Base-by-base conservation (phyloP, 2,329 filamentous ascomycete species). In the Juglanconis juglandina region DNA sequence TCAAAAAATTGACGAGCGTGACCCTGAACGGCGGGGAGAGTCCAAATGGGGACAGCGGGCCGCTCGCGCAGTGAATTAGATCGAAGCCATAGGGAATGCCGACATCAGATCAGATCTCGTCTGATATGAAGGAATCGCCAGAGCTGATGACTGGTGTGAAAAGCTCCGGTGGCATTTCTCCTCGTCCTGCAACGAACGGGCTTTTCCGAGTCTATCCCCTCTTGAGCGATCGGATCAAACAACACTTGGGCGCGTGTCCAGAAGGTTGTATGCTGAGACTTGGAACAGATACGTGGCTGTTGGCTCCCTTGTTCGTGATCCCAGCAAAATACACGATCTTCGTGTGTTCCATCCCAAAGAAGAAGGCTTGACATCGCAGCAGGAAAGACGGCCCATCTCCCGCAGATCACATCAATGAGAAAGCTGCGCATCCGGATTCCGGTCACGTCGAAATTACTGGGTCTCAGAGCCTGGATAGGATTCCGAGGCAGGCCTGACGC, bases 401-500 rank as follows among this genome's bases (percentile, higher is more conserved):
- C 55, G 55, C 47, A 32, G 14, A 47, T 47, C 53, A 47, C 30
- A n/a, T 46, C 32, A 11, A 33, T 17, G 47, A 41, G 17, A 24
- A 30, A 35, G 9, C 13, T 44, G 52, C 42, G 47, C 47, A 32
- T n/a, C 41, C 48, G 44, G 52, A 47, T 50, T 51, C 11, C 17
- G 56, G 56, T 55, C 47, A 34, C 30, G 39, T 59, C 39, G 33
- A 55, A 17, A 42, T 56, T 50, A 35, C 34, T 52, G 32, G 34
- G 34, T 33, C 30, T 42, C 39, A 33, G 17, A 47, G 33, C 13
- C 24, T 48, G 60, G 60, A 56, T 59, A 47, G 52, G 51, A 59
- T 59, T 62, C 37, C 49, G 51, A 47, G 56, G 47, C 35, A 46
- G 46, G 47, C 53, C 52, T 62, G 56, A 44, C 52, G 17, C 37